Percentiles rank a stretch among this genome's conserved stretches.
These are phyloP conservation scores for Zygnema cylindricum DNA, from an alignment of 139 green algal species.

Conservation along the genomic window DNA sequence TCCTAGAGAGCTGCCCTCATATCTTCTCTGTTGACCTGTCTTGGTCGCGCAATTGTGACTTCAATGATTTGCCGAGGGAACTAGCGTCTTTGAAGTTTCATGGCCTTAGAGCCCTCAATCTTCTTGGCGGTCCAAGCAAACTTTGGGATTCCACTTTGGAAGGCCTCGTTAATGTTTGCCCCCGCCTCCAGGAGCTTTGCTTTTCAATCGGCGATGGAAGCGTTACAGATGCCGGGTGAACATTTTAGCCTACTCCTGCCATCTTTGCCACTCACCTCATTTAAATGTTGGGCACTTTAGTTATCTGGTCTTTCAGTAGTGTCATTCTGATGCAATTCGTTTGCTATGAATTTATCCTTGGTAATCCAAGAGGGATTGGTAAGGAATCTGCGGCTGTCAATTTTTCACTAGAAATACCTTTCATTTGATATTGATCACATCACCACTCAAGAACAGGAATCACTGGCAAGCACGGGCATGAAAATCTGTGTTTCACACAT, in stretches of 20 bases:
- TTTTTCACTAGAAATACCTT: too few species aligned
- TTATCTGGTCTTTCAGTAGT: too few species aligned
- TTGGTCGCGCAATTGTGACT: slow-evolving; percentile 28
- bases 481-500: too few species aligned
- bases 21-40: slow-evolving; percentile 29
- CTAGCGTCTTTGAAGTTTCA: background rate
- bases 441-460: too few species aligned
- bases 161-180: slow-evolving; percentile 12
- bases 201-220: slow-evolving; percentile 29
- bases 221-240: slow-evolving; percentile 30
- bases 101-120: slow-evolving; percentile 27
- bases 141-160: slow-evolving; percentile 26
- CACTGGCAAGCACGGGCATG: too few species aligned
- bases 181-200: slow-evolving; percentile 23
- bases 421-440: too few species aligned
- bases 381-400: too few species aligned
- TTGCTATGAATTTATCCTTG: too few species aligned
- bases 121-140: slow-evolving; percentile 28
- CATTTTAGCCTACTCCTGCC: background rate
- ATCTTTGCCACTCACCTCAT: too few species aligned
- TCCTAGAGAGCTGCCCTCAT: slow-evolving; percentile 17
- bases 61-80: slow-evolving; percentile 37
- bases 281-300: too few species aligned
- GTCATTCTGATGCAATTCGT: too few species aligned
- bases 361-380: too few species aligned